phyloP scores from a whole-genome alignment of 176 grass and related monocot genomes.

The Saccharum officinarum region DNA sequence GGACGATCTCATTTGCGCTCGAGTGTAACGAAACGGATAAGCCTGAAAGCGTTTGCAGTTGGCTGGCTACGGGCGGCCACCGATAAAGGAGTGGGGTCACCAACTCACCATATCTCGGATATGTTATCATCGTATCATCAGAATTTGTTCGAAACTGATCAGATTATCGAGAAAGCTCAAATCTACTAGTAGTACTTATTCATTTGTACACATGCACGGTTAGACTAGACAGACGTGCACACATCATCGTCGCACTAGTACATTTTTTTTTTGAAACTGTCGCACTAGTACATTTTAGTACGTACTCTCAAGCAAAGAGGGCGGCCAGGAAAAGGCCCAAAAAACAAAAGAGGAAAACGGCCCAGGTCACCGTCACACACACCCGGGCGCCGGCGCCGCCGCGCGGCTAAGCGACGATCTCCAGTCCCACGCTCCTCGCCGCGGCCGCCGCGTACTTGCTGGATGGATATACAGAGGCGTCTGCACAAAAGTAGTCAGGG shows the following conservation, averaged over 20 bases:
- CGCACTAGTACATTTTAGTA: background rate
- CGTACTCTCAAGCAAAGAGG: slow-evolving; percentile 25
- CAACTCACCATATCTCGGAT: background rate
- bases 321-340: slow-evolving; percentile 9
- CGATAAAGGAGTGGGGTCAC: background rate
- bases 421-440: background rate
- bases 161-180: background rate
- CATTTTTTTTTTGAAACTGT: no score
- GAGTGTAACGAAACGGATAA: background rate
- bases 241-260: slow-evolving; percentile 3
- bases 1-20: background rate
- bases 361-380: slow-evolving; percentile 12
- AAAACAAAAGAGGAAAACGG: background rate
- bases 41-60: background rate
- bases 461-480: slow-evolving; percentile 25
- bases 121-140: background rate
- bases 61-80: background rate
- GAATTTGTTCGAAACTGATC: background rate
- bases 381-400: background rate
- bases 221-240: background rate
- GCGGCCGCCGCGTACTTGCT: background rate
- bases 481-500: background rate
- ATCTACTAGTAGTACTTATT: background rate
- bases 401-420: background rate
- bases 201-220: slow-evolving; percentile 33